phyloP scores from a whole-genome alignment of 306 rosid species.

The Lathyrus aphaca region DNA sequence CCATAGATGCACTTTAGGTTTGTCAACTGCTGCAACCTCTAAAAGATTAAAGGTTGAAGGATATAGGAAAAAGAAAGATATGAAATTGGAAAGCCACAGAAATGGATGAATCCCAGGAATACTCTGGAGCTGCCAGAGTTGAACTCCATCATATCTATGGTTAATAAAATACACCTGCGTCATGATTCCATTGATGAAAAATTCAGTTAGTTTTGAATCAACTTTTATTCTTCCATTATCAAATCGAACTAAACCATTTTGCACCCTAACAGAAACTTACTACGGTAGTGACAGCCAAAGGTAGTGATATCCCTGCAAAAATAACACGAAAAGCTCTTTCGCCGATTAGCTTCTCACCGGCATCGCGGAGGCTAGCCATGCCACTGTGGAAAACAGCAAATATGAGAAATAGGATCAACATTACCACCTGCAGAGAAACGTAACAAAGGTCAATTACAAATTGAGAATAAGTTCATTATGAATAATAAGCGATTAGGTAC shows the following conservation, averaged over 20 bases:
- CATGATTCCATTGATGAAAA: constrained; percentile 41
- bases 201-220: constrained; percentile 29
- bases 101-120: constrained; percentile 70
- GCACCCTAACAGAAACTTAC: constrained; percentile 51
- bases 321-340: constrained; percentile 91
- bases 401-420: constrained; percentile 70
- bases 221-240: neutral
- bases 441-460: constrained; percentile 34
- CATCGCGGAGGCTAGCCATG: constrained; percentile 77
- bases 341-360: constrained; percentile 87
- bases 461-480: neutral
- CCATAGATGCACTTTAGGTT: constrained; percentile 97
- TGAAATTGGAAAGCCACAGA: constrained; percentile 79
- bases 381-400: constrained; percentile 89
- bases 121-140: constrained; percentile 83
- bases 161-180: constrained; percentile 92
- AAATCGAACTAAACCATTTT: neutral
- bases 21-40: constrained; percentile 97
- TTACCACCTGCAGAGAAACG: constrained; percentile 72
- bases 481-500: too few relatives aligned
- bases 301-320: constrained; percentile 88
- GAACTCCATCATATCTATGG: constrained; percentile 92
- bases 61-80: constrained; percentile 85
- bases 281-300: constrained; percentile 84
- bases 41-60: constrained; percentile 94